phyloP scores from a whole-genome alignment of 768 basidiomycete genomes.

The Rhodotorula taiwanensis region DNA sequence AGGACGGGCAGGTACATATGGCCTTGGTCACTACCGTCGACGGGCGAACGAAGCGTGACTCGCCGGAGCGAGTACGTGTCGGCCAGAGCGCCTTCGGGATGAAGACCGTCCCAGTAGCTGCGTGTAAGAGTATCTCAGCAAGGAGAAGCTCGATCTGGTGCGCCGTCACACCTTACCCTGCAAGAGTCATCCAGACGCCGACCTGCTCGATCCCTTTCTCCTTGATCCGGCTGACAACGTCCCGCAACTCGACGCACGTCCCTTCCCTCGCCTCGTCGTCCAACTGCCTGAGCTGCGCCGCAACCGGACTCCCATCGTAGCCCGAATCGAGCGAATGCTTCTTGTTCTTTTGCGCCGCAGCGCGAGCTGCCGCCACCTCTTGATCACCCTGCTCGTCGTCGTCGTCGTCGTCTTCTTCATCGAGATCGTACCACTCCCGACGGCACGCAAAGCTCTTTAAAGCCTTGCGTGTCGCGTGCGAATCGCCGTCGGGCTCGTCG shows the following conservation, averaged over 20 bases:
- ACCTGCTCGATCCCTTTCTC: conserved; percentile 24
- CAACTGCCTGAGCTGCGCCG: neutral
- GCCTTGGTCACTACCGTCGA: conserved; percentile 3
- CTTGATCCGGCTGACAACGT: conserved; percentile 25
- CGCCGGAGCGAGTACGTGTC: conserved; percentile 15
- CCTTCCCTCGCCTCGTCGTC: neutral
- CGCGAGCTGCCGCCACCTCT: neutral
- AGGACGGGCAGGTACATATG: conserved; percentile 18
- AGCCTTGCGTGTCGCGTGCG: conserved; percentile 3
- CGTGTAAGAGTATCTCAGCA: neutral
- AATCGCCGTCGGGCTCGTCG: neutral
- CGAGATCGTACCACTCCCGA: conserved; percentile 18
- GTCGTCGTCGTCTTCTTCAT: neutral
- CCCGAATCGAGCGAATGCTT: conserved; percentile 4
- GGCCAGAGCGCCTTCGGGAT: conserved; percentile 19
- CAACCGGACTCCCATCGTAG: neutral
- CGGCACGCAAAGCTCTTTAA: conserved; percentile 27
- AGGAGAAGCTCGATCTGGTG: too few relatives aligned
- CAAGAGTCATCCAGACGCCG: conserved; percentile 39
- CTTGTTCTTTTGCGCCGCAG: neutral
- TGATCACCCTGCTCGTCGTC: neutral
- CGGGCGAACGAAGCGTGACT: neutral
- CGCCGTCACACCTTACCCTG: conserved; percentile 8
- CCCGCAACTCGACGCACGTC: conserved; percentile 5
- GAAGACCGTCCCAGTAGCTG: conserved; percentile 36